Evolutionary conservation across 2,329 filamentous ascomycete species (phyloP), one percentile per base, ranked within the genome.

Genomic region (Aspergillus sp.): DNA sequence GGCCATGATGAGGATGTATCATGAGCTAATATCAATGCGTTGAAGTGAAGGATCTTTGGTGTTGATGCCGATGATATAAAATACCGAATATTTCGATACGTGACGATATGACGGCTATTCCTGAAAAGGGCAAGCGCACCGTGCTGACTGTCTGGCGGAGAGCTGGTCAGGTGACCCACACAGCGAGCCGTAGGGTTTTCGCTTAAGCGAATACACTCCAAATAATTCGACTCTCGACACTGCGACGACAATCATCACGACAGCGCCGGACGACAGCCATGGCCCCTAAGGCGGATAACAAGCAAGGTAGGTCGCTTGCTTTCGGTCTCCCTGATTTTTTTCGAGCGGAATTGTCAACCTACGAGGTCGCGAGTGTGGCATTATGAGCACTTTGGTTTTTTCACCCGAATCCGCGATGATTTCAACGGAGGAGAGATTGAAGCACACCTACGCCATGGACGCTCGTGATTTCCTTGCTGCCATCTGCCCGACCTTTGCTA

Each of bases 181-280:
- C 59, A 64, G 58, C 38, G 46, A 53, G 38, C 57, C 56, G 59
- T 69, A 70, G 68, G 66, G 68, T 71, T 72, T 71, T 66, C 40
- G 40, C 64, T 60, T 72, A 69, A 71, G 64, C 68, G 69, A 71
- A 68, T 61, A 59, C 68, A 66, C 63, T 66, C 62, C 61, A 65
- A 71, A 70, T 62, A 70, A 62, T 68, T 69, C 60, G 66, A 71
- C 63, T 60, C 60, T 67, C 64, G 68, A 73, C 70, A 70, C 66
- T 69, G 70, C 70, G 71, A 42, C 40, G 40, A 74, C 69, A 73
- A 72, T 67, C 66, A 74, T 62, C 65, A 71, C 68, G 66, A 71
- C 67, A 69, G 67, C 72, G 68, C 63, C 67, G 64, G 69, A 72
- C 70, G 71, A 74, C 70, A 75, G 72, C 71, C 67, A 76, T 76